These are phyloP conservation scores for Dactylis glomerata DNA, from an alignment of 176 grass and related monocot genomes.

Conservation along the genomic window DNA sequence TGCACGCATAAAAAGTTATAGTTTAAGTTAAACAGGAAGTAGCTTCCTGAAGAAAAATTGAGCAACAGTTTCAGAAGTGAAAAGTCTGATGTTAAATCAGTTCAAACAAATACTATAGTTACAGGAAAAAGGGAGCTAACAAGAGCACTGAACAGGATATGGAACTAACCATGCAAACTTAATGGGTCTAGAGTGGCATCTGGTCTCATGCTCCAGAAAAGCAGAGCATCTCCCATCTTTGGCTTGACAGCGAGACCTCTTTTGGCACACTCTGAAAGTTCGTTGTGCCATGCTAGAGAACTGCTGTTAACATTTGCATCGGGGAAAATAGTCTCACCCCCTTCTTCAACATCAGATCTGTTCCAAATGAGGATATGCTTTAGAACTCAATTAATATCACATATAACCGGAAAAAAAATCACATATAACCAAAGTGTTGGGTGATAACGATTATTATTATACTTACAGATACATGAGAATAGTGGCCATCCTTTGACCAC, in stretches of 20 bases:
- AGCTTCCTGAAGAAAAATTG: neutral
- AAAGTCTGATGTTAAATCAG: neutral
- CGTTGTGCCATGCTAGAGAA: conserved; percentile 70
- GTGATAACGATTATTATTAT: neutral
- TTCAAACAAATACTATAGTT: neutral
- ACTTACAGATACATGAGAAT: conserved; percentile 99
- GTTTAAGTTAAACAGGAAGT: neutral
- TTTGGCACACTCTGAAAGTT: conserved; percentile 82
- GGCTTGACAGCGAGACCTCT: conserved; percentile 70
- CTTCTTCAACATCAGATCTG: conserved; percentile 97
- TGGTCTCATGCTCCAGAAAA: conserved; percentile 96
- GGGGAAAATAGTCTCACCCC: conserved; percentile 91
- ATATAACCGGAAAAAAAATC: neutral
- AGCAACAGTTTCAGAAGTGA: neutral
- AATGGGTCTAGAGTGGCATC: conserved; percentile 77
- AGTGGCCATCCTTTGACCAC: conserved; percentile 89
- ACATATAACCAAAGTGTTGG: neutral
- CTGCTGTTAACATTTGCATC: conserved; percentile 76
- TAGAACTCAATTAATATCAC: neutral
- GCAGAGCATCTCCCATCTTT: conserved; percentile 91
- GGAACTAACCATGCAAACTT: conserved; percentile 84
- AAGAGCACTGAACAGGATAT: neutral
- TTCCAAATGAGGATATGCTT: neutral
- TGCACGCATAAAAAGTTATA: neutral
- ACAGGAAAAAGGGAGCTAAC: neutral